Evolutionary conservation across 306 rosid genomes (phyloP).

Genomic region (Cyamopsis tetragonoloba): DNA sequence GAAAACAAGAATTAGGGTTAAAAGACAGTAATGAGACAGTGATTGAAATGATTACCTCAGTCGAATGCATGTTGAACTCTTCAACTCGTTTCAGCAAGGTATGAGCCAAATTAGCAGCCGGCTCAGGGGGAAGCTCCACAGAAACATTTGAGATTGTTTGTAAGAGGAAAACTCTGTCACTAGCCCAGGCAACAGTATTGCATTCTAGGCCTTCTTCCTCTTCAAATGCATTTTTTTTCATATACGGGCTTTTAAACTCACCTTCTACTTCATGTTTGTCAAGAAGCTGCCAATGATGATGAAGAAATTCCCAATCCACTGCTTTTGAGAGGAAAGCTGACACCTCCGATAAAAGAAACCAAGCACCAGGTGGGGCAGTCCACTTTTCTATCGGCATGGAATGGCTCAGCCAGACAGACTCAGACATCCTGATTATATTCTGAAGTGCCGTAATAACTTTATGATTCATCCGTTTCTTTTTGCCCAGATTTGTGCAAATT

Average conservation of each 20-base stretch:
- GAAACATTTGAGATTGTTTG: constrained; percentile 93
- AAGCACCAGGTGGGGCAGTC: constrained; percentile 93
- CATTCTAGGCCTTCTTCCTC: constrained; percentile 49
- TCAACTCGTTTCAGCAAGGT: constrained; percentile 68
- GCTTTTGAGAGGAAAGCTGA: constrained; percentile 72
- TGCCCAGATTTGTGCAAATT: constrained; percentile 79
- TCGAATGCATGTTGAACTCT: constrained; percentile 81
- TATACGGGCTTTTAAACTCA: constrained; percentile 39
- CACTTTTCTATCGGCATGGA: constrained; percentile 76
- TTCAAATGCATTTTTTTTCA: constrained; percentile 35
- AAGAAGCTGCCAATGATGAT: constrained; percentile 91
- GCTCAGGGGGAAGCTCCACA: constrained; percentile 68
- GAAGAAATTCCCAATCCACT: constrained; percentile 88
- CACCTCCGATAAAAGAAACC: constrained; percentile 94
- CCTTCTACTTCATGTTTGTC: constrained; percentile 57
- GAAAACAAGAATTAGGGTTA: not conserved
- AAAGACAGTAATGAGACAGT: not conserved
- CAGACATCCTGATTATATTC: constrained; percentile 67
- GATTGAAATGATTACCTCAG: constrained; percentile 61
- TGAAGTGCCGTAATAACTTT: constrained; percentile 62
- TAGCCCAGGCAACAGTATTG: constrained; percentile 75
- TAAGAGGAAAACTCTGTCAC: constrained; percentile 85
- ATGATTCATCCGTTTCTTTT: constrained; percentile 59
- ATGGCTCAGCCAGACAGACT: constrained; percentile 71
- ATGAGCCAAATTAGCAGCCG: constrained; percentile 80